These are phyloP conservation scores for Cystobasidium slooffiae DNA, from an alignment of 1,284 basidiomycete species.

Conservation along the genomic window DNA sequence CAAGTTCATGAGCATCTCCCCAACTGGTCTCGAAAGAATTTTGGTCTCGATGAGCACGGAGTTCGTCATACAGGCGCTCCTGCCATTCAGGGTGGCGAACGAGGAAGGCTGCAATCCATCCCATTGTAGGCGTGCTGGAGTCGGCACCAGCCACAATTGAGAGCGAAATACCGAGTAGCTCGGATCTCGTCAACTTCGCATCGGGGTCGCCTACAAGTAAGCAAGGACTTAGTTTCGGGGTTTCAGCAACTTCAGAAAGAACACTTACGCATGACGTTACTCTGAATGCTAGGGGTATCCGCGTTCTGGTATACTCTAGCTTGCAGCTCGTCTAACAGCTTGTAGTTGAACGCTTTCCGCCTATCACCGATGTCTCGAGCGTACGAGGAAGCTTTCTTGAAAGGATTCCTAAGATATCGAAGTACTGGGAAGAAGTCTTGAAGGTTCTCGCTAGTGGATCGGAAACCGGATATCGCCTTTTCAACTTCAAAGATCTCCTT, in stretches of 20 bases:
- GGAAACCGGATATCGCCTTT: slow-evolving; percentile 11
- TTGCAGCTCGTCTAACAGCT: slow-evolving; percentile 3
- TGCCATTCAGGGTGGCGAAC: slow-evolving; percentile 9
- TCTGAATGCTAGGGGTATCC: slow-evolving; percentile 3
- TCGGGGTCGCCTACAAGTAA: slow-evolving; percentile 2
- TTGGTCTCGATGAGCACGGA: background rate
- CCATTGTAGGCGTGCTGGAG: slow-evolving; percentile 11
- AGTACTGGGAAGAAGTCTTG: slow-evolving; percentile 12
- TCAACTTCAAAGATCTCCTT: slow-evolving; percentile 17
- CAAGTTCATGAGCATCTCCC: slow-evolving; percentile 7
- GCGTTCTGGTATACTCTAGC: slow-evolving; percentile 1
- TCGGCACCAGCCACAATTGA: slow-evolving; percentile 7
- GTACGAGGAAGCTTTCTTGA: slow-evolving; percentile 8
- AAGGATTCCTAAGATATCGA: slow-evolving; percentile 10
- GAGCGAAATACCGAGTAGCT: slow-evolving; percentile 4
- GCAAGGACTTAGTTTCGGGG: background rate
- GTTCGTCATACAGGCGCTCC: background rate
- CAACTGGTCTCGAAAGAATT: background rate
- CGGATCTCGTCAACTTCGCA: background rate
- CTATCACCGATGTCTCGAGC: slow-evolving; percentile 7
- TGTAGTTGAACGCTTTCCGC: slow-evolving; percentile 8
- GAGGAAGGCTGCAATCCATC: slow-evolving; percentile 1
- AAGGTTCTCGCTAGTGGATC: slow-evolving; percentile 13
- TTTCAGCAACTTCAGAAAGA: background rate
- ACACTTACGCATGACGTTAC: slow-evolving; percentile 9